Evolutionary conservation across 2,329 filamentous ascomycete species (phyloP), one percentile per base, ranked within the genome.

Genomic region (Pseudogymnoascus sp.): DNA sequence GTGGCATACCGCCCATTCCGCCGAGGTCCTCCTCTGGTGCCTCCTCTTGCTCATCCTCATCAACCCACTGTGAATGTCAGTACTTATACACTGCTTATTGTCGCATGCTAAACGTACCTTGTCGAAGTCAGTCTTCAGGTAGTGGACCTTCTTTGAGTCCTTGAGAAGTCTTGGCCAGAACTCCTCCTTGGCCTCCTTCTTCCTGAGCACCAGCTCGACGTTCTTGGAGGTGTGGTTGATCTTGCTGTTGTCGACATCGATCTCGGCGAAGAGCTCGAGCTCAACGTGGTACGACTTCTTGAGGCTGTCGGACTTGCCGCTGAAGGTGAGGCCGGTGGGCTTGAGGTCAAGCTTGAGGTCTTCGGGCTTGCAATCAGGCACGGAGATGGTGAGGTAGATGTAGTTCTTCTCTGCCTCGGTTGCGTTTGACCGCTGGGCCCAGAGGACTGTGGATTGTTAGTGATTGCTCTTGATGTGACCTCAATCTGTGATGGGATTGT

Each of bases 81-180:
- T 15, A 33, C 11, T 29, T 21, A 56, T 21, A 15, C 50, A 33
- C 29, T 2, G 29, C 29, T n/a, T 4, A 33, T 56, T 33, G n/a
- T 21, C 9, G 3, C 1, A 56, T 7, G 17, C 33, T 13, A 38
- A 26, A 70, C 82, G 65, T 75, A 88, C 86, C 89, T 96, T 97
- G 82, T 97, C 93, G 72, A 99, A 99, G 80, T 99, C 89, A 68
- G 95, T 97, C 88, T 96, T 96, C 73, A 99, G 79, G 85, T 92
- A 99, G 80, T 97, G 95, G 63, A 90, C 80, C 82, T 91, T 96
- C 83, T 91, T 88, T 70, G 81, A 77, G 65, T 93, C 90, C 87
- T 97, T 97, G 75, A 97, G 83, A 73, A 99, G 84, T 68, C 95
- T 87, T 67, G 93, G 93, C 95, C 95, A 99, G 85, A 88, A 97